Evolutionary conservation across 306 rosid genomes (phyloP).

Genomic region (Fragaria ananassa): DNA sequence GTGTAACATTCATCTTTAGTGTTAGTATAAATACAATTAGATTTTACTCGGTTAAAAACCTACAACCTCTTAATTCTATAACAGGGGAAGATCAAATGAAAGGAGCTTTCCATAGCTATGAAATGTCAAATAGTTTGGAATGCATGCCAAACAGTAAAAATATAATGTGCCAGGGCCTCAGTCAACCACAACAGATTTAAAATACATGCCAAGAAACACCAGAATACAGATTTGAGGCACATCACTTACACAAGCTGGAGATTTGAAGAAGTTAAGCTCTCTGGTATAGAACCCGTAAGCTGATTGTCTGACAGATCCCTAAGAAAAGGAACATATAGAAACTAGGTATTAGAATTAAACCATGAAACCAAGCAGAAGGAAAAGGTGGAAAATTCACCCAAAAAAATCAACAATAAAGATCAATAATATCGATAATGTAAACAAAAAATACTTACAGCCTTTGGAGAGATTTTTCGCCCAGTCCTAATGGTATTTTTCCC

Average conservation of each 20-base stretch:
- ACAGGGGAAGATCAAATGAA: neutral
- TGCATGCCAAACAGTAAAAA: neutral
- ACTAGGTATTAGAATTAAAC: neutral
- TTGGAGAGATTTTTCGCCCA: slow-evolving; percentile 61
- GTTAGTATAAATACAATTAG: neutral
- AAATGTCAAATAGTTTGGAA: neutral
- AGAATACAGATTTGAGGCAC: slow-evolving; percentile 6
- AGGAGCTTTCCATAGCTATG: neutral
- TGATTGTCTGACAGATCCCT: slow-evolving; percentile 93
- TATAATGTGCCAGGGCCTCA: neutral
- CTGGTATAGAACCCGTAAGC: slow-evolving; percentile 75
- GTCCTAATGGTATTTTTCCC: slow-evolving; percentile 65
- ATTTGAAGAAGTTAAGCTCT: slow-evolving; percentile 62
- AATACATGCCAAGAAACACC: neutral
- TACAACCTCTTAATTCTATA: neutral
- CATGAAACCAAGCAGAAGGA: neutral
- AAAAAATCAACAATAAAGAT: slow-evolving; percentile 14
- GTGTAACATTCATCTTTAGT: neutral
- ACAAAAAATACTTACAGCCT: slow-evolving; percentile 59
- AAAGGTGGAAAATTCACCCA: neutral
- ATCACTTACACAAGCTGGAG: slow-evolving; percentile 87
- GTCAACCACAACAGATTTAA: neutral
- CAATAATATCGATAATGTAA: neutral
- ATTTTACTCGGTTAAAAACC: neutral
- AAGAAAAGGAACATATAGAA: slow-evolving; percentile 6